Percentiles rank a stretch among this genome's conserved stretches.
These are phyloP conservation scores for Daedaleopsis nitida DNA, from an alignment of 768 basidiomycete species.

Conservation along the genomic window DNA sequence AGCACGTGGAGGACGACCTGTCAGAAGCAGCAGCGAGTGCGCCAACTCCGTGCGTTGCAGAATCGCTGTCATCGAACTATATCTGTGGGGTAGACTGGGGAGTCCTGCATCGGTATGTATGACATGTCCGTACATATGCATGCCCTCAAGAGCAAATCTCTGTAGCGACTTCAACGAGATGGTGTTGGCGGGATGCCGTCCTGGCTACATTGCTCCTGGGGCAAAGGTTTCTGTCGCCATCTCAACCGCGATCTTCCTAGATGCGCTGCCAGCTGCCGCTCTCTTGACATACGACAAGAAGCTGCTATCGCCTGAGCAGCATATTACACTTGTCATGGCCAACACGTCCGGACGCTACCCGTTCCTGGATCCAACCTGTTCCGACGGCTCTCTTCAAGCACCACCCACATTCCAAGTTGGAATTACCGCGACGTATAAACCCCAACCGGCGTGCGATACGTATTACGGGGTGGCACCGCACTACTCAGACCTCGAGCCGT, in stretches of 20 bases:
- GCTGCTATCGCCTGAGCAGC: not conserved
- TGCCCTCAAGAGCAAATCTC: not conserved
- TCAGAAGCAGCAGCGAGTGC: too few relatives aligned
- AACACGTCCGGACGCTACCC: not conserved
- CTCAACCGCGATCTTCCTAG: not conserved
- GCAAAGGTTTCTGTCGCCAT: not conserved
- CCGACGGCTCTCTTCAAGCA: not conserved
- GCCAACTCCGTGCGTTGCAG: too few relatives aligned
- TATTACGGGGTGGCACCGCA: not conserved
- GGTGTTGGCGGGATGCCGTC: not conserved
- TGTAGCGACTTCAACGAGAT: not conserved
- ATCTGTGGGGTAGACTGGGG: not conserved
- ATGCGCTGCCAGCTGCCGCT: not conserved
- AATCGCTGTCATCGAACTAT: not conserved
- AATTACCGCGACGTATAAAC: not conserved
- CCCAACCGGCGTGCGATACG: not conserved
- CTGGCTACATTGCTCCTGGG: not conserved
- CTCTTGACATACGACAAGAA: not conserved
- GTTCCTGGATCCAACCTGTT: not conserved
- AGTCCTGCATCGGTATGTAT: not conserved
- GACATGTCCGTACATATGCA: not conserved
- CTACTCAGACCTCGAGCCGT: not conserved
- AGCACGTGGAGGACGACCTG: too few relatives aligned
- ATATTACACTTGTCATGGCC: not conserved
- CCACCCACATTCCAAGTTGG: not conserved